phyloP scores from a whole-genome alignment of 257 asterid species.

The Primulina huaijiensis region DNA sequence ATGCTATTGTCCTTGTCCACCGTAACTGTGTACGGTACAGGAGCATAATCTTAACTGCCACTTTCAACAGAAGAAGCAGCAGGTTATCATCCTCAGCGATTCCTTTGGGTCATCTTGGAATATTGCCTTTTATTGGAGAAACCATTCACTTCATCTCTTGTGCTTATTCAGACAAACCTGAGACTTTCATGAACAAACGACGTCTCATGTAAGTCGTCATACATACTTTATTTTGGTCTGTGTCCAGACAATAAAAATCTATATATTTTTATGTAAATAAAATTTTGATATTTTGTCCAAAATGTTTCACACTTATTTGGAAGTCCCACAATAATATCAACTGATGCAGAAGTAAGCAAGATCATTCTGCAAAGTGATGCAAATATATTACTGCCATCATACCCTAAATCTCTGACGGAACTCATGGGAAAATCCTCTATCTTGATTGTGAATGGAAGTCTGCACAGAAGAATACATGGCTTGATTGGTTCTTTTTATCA shows the following conservation, averaged over 20 bases:
- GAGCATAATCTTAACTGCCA: neutral
- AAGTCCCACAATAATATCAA: constrained; percentile 71
- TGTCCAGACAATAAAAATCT: too few relatives aligned
- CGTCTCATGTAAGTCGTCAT: constrained; percentile 53
- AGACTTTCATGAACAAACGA: constrained; percentile 64
- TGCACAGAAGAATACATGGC: constrained; percentile 83
- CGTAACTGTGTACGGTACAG: constrained; percentile 21
- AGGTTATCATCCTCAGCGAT: constrained; percentile 26
- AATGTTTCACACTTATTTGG: constrained; percentile 73
- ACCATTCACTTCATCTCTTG: constrained; percentile 74
- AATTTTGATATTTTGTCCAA: too few relatives aligned
- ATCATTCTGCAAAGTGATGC: constrained; percentile 77
- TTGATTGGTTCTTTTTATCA: constrained; percentile 68
- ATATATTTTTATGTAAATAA: too few relatives aligned
- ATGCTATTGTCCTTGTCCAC: constrained; percentile 27
- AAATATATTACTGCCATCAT: constrained; percentile 70
- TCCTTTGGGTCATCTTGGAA: constrained; percentile 74
- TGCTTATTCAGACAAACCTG: constrained; percentile 75
- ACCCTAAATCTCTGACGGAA: constrained; percentile 82
- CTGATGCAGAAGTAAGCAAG: constrained; percentile 84
- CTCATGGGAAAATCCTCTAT: constrained; percentile 83
- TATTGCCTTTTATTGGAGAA: constrained; percentile 82
- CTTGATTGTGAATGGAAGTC: constrained; percentile 62
- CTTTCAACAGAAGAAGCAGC: constrained; percentile 8
- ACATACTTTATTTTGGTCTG: too few relatives aligned